These are phyloP conservation scores for Paraleonurus japonicus DNA, from an alignment of 257 asterid genomes.

Conservation along the genomic window DNA sequence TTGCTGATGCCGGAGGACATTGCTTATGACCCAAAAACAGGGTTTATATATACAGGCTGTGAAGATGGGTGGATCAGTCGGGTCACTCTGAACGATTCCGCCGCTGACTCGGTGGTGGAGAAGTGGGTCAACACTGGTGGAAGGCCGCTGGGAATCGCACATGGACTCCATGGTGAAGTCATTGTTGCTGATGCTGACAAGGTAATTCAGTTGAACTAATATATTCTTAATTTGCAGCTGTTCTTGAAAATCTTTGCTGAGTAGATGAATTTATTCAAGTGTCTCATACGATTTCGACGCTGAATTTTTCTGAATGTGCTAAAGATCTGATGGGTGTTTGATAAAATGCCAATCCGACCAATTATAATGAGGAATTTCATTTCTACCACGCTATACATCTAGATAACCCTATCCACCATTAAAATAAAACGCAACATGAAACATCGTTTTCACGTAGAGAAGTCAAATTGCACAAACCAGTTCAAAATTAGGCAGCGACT, in stretches of 20 bases:
- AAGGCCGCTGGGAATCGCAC: slow-evolving; percentile 64
- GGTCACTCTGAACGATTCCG: slow-evolving; percentile 42
- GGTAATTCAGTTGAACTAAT: slow-evolving; percentile 29
- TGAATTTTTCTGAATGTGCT: neutral
- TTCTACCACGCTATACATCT: neutral
- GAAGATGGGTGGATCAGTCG: slow-evolving; percentile 72
- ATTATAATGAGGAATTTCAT: neutral
- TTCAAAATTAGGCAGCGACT: neutral
- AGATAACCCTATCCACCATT: too few species aligned
- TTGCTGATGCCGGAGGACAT: slow-evolving; percentile 64
- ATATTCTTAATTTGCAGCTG: too few species aligned
- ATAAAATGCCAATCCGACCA: neutral
- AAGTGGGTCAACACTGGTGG: slow-evolving; percentile 81
- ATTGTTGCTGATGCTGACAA: slow-evolving; percentile 63
- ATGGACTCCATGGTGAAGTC: slow-evolving; percentile 59
- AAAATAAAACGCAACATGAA: too few species aligned
- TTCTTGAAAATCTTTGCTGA: too few species aligned
- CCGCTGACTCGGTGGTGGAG: slow-evolving; percentile 50
- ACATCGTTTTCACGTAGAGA: too few species aligned
- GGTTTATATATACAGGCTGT: slow-evolving; percentile 66
- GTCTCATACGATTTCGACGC: neutral
- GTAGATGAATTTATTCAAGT: neutral
- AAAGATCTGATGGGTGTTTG: neutral
- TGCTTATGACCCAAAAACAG: slow-evolving; percentile 51
- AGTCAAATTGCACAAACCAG: neutral